These are phyloP conservation scores for Paracoccidioides lutzii DNA, from an alignment of 2,329 filamentous ascomycete genomes.

Conservation along the genomic window DNA sequence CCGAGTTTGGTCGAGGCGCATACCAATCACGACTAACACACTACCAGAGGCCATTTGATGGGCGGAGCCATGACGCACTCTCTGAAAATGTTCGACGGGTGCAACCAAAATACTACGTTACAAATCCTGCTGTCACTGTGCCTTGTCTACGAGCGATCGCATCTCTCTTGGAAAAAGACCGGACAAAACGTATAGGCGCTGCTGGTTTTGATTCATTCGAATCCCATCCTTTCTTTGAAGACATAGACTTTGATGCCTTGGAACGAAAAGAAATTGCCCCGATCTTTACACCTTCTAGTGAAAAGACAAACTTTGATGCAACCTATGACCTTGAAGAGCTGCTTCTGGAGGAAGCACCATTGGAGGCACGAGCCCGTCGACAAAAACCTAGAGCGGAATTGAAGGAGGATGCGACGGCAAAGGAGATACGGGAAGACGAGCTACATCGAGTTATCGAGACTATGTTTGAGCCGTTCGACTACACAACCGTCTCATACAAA, in stretches of 20 bases:
- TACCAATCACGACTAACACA: slow-evolving; percentile 19
- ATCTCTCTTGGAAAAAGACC: slow-evolving; percentile 68
- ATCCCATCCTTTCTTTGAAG: slow-evolving; percentile 76
- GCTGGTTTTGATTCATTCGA: slow-evolving; percentile 72
- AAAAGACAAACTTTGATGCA: slow-evolving; percentile 98
- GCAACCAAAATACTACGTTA: slow-evolving; percentile 79
- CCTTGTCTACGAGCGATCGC: slow-evolving; percentile 81
- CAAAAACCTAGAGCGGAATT: slow-evolving; percentile 88
- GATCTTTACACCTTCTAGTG: slow-evolving; percentile 82
- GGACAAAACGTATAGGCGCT: slow-evolving; percentile 68
- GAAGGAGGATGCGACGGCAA: slow-evolving; percentile 86
- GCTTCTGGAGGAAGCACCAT: slow-evolving; percentile 80
- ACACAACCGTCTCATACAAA: slow-evolving; percentile 68
- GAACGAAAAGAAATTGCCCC: slow-evolving; percentile 82
- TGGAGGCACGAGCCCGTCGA: slow-evolving; percentile 81
- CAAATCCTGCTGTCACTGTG: slow-evolving; percentile 77
- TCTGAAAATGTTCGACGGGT: slow-evolving; percentile 69
- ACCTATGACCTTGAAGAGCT: slow-evolving; percentile 95
- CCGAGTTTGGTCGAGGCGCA: background rate
- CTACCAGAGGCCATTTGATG: slow-evolving; percentile 75
- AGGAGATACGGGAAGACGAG: slow-evolving; percentile 89
- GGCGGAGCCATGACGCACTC: slow-evolving; percentile 68
- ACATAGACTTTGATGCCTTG: slow-evolving; percentile 70
- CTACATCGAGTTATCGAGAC: slow-evolving; percentile 88
- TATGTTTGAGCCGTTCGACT: slow-evolving; percentile 91